Base-by-base conservation (phyloP, 495 filamentous ascomycete genomes). In the Penicillium desertorum region DNA sequence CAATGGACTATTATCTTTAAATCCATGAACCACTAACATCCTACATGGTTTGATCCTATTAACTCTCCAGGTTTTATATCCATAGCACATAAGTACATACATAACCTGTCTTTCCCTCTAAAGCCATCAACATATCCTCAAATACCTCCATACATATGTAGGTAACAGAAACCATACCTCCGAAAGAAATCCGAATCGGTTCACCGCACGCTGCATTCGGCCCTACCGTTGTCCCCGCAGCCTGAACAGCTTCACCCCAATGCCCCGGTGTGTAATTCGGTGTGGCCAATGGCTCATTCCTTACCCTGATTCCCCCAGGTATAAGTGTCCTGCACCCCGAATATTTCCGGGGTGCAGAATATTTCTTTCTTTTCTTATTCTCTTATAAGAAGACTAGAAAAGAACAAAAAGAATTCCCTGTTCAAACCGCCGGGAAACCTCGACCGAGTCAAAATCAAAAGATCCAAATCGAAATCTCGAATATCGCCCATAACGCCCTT, bases 161-260 rank as follows among this genome's bases (percentile, higher is more conserved):
- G 41, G 41, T 42, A 42, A 51, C 17, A 51, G 22, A 55, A 46
- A 39, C 4, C 19, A 37, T 16, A 45, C 27, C 30, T 25, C 36
- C 39, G 45, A 48, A 46, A 39, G 34, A 57, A 37, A 53, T 27
- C 49, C 50, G 45, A 62, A 63, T 61, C 47, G 57, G 61, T 66
- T 76, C 74, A 77, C 74, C 74, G 74, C 70, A 75, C 66, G 46
- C 74, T 74, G 64, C 67, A 71, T 75, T 72, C 58, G 72, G 61
- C 23, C 11, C 42, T 49, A 32, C 59, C 48, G 57, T 47, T 62
- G 56, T 59, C 69, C 65, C 70, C 65, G 62, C 63, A 68, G 48
- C 62, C 54, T 57, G 59, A 65, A 69, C 62, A 65, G 58, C 70
- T 66, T 73, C 64, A 67, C 66, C 66, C 59, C 62, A 62, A 50